These are phyloP conservation scores for Tricholoma bakamatsutake DNA, from an alignment of 768 basidiomycete species.

Conservation along the genomic window DNA sequence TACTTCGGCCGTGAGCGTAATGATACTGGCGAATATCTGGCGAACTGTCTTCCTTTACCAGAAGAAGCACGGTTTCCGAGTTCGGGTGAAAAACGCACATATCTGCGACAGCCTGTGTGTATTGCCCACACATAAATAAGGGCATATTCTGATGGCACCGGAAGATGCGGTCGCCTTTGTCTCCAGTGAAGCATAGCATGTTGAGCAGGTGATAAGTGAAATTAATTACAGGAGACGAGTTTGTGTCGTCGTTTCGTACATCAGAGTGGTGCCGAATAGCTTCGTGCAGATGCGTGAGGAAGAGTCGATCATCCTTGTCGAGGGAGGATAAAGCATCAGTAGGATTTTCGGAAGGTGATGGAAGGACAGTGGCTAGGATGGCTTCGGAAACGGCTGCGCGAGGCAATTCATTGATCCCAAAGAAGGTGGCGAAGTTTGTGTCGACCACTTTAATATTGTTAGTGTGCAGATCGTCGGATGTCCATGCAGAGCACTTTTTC, in stretches of 20 bases:
- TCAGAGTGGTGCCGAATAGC: conserved; percentile 1
- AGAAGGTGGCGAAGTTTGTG: conserved; percentile 9
- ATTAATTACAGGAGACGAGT: conserved; percentile 6
- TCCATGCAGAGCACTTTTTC: conserved; percentile 13
- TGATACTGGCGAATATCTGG: neutral
- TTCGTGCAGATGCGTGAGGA: conserved; percentile 11
- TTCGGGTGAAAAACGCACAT: conserved; percentile 10
- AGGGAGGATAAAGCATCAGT: conserved; percentile 5
- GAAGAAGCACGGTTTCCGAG: conserved; percentile 7
- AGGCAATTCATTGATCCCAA: conserved; percentile 4
- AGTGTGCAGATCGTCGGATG: conserved; percentile 6
- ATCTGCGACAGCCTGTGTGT: conserved; percentile 13
- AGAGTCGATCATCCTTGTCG: conserved; percentile 11
- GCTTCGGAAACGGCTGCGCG: conserved; percentile 2
- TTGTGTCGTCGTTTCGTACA: neutral
- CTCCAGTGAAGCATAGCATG: conserved; percentile 9
- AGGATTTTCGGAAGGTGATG: neutral
- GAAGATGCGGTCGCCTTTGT: conserved; percentile 8
- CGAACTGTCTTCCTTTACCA: conserved; percentile 7
- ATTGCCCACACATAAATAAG: conserved; percentile 17
- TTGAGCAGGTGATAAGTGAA: conserved; percentile 12
- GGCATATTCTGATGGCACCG: conserved; percentile 13
- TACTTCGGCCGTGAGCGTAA: neutral
- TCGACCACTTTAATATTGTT: conserved; percentile 13
- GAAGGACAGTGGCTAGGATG: conserved; percentile 6